phyloP scores from a whole-genome alignment of 352 stramenopile species.

The Phytophthora citrophthora region DNA sequence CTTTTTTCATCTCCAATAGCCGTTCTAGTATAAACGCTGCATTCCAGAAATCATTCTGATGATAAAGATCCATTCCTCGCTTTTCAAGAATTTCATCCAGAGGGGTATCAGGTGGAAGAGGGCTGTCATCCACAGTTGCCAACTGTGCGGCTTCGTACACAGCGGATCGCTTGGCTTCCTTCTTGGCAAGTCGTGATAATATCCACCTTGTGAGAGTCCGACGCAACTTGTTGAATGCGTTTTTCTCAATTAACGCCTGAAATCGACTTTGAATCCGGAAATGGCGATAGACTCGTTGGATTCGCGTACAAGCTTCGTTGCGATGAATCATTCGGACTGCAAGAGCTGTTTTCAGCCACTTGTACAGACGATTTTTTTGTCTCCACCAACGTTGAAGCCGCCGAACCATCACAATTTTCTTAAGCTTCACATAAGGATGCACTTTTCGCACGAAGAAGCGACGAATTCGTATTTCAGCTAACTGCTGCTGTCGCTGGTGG shows the following conservation, averaged over 20 bases:
- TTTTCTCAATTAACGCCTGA: conserved; percentile 37
- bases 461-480: conserved; percentile 46
- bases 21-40: conserved; percentile 59
- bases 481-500: conserved; percentile 1
- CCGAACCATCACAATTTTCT: conserved; percentile 55
- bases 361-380: conserved; percentile 16
- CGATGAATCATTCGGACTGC: conserved; percentile 13
- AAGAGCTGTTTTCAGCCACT: conserved; percentile 37
- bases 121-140: not conserved
- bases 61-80: conserved; percentile 52
- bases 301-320: conserved; percentile 36
- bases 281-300: conserved; percentile 51
- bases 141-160: conserved; percentile 29
- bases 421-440: conserved; percentile 46
- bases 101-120: conserved; percentile 24
- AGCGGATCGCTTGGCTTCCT: conserved; percentile 44
- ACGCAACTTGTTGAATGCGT: conserved; percentile 40
- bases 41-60: conserved; percentile 61
- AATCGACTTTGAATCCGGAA: conserved; percentile 41
- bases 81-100: conserved; percentile 44
- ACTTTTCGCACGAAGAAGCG: conserved; percentile 62
- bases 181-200: conserved; percentile 44
- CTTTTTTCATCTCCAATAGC: conserved; percentile 16
- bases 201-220: conserved; percentile 55
- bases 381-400: conserved; percentile 61